Percentiles rank a stretch among this genome's conserved stretches.
Conservation (phyloP, 2,329 filamentous ascomycete genomes). For the Alternaria sp. region DNA sequence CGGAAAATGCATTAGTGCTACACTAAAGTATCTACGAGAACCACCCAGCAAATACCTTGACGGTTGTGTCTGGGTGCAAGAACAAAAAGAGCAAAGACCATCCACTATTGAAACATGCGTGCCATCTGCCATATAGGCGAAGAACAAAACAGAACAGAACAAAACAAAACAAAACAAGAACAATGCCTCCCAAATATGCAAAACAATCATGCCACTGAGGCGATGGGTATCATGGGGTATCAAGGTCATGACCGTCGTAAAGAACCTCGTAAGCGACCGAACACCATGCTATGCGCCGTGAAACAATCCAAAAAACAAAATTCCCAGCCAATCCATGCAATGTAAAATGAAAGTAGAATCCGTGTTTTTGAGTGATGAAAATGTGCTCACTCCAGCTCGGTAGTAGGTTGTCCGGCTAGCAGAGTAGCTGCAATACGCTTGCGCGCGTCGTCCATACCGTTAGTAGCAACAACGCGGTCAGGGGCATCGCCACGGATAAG, state of each 20-base stretch:
- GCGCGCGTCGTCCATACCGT: conserved; percentile 67
- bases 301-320: conserved; percentile 8
- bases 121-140: conserved; percentile 13
- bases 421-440: conserved; percentile 70
- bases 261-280: conserved; percentile 19
- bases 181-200: not conserved
- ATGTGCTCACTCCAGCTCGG: conserved; percentile 34
- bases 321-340: not conserved
- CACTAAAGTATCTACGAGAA: not conserved
- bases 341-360: not conserved
- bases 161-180: not conserved
- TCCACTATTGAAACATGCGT: not conserved
- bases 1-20: not conserved
- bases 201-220: conserved; percentile 18
- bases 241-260: conserved; percentile 21
- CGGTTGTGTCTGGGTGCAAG: not conserved
- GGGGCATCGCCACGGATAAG: conserved; percentile 53
- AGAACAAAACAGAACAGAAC: not conserved
- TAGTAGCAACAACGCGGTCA: conserved; percentile 55
- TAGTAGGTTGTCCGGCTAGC: conserved; percentile 60
- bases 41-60: not conserved
- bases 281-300: conserved; percentile 21
- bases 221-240: conserved; percentile 21
- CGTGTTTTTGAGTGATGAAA: not conserved
- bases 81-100: conserved; percentile 1